These are phyloP conservation scores for Xerocomus nothofagi DNA, from an alignment of 1,284 basidiomycete genomes.

Conservation along the genomic window DNA sequence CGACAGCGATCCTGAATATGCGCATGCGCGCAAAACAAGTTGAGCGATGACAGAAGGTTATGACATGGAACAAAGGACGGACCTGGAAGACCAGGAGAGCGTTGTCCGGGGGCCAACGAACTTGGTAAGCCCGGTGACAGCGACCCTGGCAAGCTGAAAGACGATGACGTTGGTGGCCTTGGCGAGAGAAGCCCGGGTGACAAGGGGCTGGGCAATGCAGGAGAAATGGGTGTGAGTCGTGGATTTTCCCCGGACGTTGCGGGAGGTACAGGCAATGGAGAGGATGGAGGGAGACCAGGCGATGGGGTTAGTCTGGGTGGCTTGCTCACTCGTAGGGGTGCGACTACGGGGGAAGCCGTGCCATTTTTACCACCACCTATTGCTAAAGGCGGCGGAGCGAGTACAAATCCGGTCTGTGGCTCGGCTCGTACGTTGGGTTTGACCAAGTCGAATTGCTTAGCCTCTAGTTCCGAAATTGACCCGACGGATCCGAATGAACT, in stretches of 20 bases:
- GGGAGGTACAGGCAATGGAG: conserved; percentile 14
- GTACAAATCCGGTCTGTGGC: conserved; percentile 18
- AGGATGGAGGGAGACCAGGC: conserved; percentile 21
- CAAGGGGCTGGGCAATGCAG: conserved; percentile 18
- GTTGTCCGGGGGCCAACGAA: conserved; percentile 20
- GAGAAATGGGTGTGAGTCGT: conserved; percentile 17
- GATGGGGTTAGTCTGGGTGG: conserved; percentile 23
- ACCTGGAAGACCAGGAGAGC: conserved; percentile 30
- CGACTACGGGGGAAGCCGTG: conserved; percentile 15
- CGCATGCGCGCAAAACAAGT: neutral
- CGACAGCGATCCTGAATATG: conserved; percentile 25
- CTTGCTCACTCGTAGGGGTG: conserved; percentile 29
- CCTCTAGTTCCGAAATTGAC: conserved; percentile 28
- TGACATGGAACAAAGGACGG: conserved; percentile 10
- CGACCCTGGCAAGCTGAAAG: conserved; percentile 13
- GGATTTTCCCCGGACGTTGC: conserved; percentile 5
- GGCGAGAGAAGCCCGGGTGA: conserved; percentile 5
- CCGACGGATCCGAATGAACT: conserved; percentile 23
- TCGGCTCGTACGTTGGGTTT: conserved; percentile 9
- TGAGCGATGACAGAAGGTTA: conserved; percentile 8
- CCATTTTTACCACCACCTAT: conserved; percentile 13
- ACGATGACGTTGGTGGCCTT: neutral
- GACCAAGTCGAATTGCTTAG: conserved; percentile 19
- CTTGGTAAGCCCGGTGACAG: conserved; percentile 23
- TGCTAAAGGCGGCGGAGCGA: conserved; percentile 26